Conservation (phyloP, 2,329 filamentous ascomycete genomes). For the Sphaceloma murrayae region DNA sequence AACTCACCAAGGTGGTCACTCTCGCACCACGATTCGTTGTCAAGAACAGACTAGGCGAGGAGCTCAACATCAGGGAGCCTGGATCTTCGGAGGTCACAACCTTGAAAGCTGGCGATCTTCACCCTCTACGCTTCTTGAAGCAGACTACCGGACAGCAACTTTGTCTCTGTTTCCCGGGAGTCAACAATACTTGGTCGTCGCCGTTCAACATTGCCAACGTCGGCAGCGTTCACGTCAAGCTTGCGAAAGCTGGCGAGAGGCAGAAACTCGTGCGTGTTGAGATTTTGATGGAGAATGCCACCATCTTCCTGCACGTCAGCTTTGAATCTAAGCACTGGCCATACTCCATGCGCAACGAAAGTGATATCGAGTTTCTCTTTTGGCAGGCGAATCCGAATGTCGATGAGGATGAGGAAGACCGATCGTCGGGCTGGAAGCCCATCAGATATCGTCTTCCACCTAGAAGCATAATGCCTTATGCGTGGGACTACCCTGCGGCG, state of each 20-base stretch:
- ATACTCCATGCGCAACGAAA: constrained; percentile 97
- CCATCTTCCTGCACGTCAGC: constrained; percentile 84
- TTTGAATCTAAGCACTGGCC: constrained; percentile 94
- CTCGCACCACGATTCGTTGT: constrained; percentile 86
- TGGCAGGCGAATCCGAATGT: constrained; percentile 89
- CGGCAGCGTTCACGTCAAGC: constrained; percentile 84
- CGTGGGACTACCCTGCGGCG: constrained; percentile 98
- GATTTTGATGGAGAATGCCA: constrained; percentile 83
- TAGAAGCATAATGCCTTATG: constrained; percentile 97
- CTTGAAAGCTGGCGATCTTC: constrained; percentile 65
- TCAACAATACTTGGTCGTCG: constrained; percentile 96
- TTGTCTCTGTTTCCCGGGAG: constrained; percentile 81
- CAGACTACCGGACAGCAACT: constrained; percentile 77
- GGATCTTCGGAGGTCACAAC: constrained; percentile 79
- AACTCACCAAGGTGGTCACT: constrained; percentile 90
- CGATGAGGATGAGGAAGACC: constrained; percentile 82
- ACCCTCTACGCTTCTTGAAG: constrained; percentile 83
- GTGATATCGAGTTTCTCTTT: constrained; percentile 92
- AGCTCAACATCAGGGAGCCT: constrained; percentile 81
- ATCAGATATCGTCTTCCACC: constrained; percentile 87
- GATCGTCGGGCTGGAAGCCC: constrained; percentile 75
- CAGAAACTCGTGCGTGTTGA: constrained; percentile 83
- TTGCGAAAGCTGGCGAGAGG: constrained; percentile 79
- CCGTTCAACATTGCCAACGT: constrained; percentile 96
- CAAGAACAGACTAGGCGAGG: constrained; percentile 84